Base-by-base conservation (phyloP, 2,329 filamentous ascomycete genomes). In the Neonectria neomacrospora region DNA sequence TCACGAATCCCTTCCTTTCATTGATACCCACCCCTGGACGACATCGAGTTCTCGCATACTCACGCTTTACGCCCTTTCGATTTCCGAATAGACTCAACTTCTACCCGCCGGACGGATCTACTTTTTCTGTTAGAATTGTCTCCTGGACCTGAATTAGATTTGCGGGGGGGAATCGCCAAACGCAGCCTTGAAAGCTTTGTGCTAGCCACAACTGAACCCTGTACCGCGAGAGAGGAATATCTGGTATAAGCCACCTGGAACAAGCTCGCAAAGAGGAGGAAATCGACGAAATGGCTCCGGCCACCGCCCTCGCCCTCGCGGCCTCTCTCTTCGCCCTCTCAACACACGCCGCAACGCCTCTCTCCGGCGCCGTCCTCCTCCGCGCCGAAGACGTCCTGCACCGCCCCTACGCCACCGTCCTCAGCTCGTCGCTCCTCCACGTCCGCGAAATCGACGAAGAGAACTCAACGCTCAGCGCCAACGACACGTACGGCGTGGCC, bases 381-480 rank as follows among this genome's bases (percentile, higher is more conserved):
- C 66, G 61, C 42, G 61, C 75, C 57, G 70, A 75, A 18, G 74
- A 78, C 54, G 74, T 77, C 30, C 71, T 78, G 47, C 56, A 67
- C 45, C 67, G 68, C 14, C 74, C 76, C 8, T 78, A 76, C 61
- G 67, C 66, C 54, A 63, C 71, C 20, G 48, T 73, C 18, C 9
- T 66, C 48, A 45, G 63, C 53, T 58, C 67, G 8, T 61, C 71
- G 2, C 58, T 72, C 30, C 51, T 67, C 12, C 54, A 53, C 34
- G 39, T 39, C 22, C 62, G 55, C 22, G 66, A 23, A 32, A 65
- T 53, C 53, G 67, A 52, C 37, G 70, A 68, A 23, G 59, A 59
- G 6, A 66, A 66, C 53, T 12, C 54, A 11, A 61, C 68, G 34
- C 58, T 59, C 54, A 69, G 63, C 41, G 61, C 65, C 34, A 66